These are phyloP conservation scores for Madurella fahalii DNA, from an alignment of 2,329 filamentous ascomycete species.

Conservation along the genomic window DNA sequence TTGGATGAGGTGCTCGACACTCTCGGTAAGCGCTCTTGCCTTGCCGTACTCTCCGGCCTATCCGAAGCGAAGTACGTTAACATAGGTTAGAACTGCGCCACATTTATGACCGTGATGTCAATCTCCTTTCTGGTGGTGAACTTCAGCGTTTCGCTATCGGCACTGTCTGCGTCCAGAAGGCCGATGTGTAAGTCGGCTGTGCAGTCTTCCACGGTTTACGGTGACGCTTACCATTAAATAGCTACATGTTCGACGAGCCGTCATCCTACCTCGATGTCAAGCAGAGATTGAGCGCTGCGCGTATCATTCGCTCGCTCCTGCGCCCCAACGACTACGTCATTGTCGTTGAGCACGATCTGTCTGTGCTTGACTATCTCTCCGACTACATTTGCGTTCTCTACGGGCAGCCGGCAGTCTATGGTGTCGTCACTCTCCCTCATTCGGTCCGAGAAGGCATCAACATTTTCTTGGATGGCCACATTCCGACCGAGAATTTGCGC, in stretches of 20 bases:
- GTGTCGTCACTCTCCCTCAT: conserved; percentile 92
- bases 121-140: conserved; percentile 90
- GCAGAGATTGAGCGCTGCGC: conserved; percentile 89
- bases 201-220: not conserved
- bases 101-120: conserved; percentile 88
- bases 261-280: conserved; percentile 99
- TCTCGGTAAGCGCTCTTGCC: conserved; percentile 49
- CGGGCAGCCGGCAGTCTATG: conserved; percentile 90
- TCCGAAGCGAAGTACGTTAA: conserved; percentile 7
- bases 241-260: conserved; percentile 99
- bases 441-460: conserved; percentile 99
- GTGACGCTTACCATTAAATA: conserved; percentile 30
- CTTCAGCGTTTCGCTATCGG: conserved; percentile 97
- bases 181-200: conserved; percentile 65
- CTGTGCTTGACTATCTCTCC: conserved; percentile 95
- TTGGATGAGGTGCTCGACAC: conserved; percentile 76
- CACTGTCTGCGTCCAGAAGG: conserved; percentile 90
- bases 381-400: conserved; percentile 98
- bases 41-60: no score
- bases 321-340: conserved; percentile 92
- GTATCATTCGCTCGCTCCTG: conserved; percentile 87
- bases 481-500: conserved; percentile 95
- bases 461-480: conserved; percentile 94
- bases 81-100: conserved; percentile 66
- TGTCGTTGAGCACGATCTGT: conserved; percentile 98